phyloP scores from a whole-genome alignment of 2,329 filamentous ascomycete genomes.

The Nigrospora osmanthi region DNA sequence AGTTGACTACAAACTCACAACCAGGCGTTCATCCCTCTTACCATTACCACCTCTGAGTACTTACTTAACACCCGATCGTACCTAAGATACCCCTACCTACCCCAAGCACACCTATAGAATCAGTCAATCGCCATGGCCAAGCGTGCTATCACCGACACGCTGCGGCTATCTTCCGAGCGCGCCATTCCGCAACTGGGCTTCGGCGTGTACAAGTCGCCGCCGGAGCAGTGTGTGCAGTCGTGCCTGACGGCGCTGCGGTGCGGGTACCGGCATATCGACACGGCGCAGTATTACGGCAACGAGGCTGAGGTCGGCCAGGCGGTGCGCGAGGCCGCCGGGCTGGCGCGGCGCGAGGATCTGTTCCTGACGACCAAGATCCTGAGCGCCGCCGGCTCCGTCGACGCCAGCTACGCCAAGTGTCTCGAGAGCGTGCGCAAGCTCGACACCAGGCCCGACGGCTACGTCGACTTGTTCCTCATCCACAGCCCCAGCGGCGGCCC shows the following conservation, averaged over 20 bases:
- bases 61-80: no score
- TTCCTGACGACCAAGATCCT: slow-evolving; percentile 69
- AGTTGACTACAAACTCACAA: no score
- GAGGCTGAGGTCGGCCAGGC: slow-evolving; percentile 60
- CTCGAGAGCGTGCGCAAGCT: slow-evolving; percentile 57
- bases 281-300: slow-evolving; percentile 58
- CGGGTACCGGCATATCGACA: slow-evolving; percentile 59
- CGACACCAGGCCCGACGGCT: slow-evolving; percentile 39
- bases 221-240: slow-evolving; percentile 46
- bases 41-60: no score
- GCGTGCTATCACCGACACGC: slow-evolving; percentile 30
- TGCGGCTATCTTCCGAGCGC: slow-evolving; percentile 40
- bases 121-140: neutral
- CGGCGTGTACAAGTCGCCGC: slow-evolving; percentile 58
- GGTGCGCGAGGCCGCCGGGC: slow-evolving; percentile 43
- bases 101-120: neutral
- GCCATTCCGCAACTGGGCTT: slow-evolving; percentile 62
- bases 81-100: no score
- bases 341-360: slow-evolving; percentile 50
- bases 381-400: slow-evolving; percentile 39
- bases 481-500: slow-evolving; percentile 48
- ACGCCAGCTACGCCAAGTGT: slow-evolving; percentile 51
- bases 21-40: no score
- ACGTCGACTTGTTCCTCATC: slow-evolving; percentile 61
- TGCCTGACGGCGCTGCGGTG: slow-evolving; percentile 47